Evolutionary conservation across 1,284 basidiomycete species (phyloP).

Genomic region (Cutaneotrichosporon sp.): DNA sequence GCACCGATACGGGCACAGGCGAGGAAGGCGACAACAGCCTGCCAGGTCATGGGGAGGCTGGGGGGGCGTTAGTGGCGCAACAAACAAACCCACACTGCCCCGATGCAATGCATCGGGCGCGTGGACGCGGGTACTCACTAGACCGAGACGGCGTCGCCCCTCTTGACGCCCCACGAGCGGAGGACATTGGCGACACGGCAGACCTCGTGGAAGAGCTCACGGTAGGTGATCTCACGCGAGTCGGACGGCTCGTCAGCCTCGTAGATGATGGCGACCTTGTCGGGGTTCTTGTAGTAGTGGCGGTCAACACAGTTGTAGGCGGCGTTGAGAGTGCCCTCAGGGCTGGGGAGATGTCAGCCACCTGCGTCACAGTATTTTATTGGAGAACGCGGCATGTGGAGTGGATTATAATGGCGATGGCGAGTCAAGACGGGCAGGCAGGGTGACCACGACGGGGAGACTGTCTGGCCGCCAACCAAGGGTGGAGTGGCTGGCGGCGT

Average conservation of each 20-base stretch:
- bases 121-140: conserved; percentile 56
- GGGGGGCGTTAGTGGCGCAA: conserved; percentile 16
- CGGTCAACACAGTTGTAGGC: conserved; percentile 98
- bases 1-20: conserved; percentile 97
- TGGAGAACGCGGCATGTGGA: background rate
- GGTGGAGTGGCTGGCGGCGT: background rate
- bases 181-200: conserved; percentile 89
- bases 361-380: background rate
- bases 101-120: background rate
- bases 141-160: conserved; percentile 91
- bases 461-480: background rate
- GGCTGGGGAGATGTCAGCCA: conserved; percentile 49
- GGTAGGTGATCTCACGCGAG: conserved; percentile 73
- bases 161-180: conserved; percentile 84
- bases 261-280: conserved; percentile 97
- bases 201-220: conserved; percentile 85
- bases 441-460: background rate
- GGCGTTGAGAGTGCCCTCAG: conserved; percentile 81
- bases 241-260: conserved; percentile 93
- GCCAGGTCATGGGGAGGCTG: conserved; percentile 61
- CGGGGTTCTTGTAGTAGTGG: conserved; percentile 73
- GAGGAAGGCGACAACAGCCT: conserved; percentile 91
- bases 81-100: background rate
- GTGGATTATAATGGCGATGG: background rate
- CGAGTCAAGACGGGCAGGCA: background rate